phyloP scores from a whole-genome alignment of 495 filamentous ascomycete genomes.

The Jackrogersella minutella region DNA sequence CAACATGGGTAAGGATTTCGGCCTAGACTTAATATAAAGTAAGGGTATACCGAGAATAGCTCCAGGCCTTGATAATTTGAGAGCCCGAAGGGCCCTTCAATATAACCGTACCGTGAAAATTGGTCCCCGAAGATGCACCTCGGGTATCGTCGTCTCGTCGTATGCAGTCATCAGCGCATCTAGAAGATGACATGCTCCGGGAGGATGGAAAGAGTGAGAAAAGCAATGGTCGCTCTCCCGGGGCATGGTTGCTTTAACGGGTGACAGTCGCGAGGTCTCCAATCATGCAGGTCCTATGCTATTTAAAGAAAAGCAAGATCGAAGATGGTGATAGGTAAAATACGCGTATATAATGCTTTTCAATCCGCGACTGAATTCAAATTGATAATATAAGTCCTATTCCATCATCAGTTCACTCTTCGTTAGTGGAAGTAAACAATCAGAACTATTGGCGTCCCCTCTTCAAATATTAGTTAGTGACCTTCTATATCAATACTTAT shows the following conservation, averaged over 20 bases:
- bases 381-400: slow-evolving; percentile 14
- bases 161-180: slow-evolving; percentile 13
- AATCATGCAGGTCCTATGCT: slow-evolving; percentile 23
- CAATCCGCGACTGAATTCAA: slow-evolving; percentile 13
- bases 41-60: slow-evolving; percentile 37
- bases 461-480: slow-evolving; percentile 19
- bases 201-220: slow-evolving; percentile 20
- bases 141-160: slow-evolving; percentile 21
- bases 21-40: slow-evolving; percentile 32
- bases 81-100: slow-evolving; percentile 18
- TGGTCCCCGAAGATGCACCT: slow-evolving; percentile 31
- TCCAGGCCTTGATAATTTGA: slow-evolving; percentile 1
- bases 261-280: slow-evolving; percentile 36
- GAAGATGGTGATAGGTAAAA: slow-evolving; percentile 9
- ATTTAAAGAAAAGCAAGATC: slow-evolving; percentile 23
- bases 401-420: slow-evolving; percentile 12
- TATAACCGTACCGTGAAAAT: slow-evolving; percentile 33
- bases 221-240: slow-evolving; percentile 21
- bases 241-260: slow-evolving; percentile 27
- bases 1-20: slow-evolving; percentile 10
- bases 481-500: background rate
- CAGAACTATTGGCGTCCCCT: background rate
- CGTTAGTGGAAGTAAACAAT: background rate
- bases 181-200: slow-evolving; percentile 20
- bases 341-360: slow-evolving; percentile 23